A percentile compares a stretch with the other conserved stretches of the same genome.
These are phyloP conservation scores for Eucalyptus curtisii DNA, from an alignment of 345 rosid genomes.

Conservation along the genomic window DNA sequence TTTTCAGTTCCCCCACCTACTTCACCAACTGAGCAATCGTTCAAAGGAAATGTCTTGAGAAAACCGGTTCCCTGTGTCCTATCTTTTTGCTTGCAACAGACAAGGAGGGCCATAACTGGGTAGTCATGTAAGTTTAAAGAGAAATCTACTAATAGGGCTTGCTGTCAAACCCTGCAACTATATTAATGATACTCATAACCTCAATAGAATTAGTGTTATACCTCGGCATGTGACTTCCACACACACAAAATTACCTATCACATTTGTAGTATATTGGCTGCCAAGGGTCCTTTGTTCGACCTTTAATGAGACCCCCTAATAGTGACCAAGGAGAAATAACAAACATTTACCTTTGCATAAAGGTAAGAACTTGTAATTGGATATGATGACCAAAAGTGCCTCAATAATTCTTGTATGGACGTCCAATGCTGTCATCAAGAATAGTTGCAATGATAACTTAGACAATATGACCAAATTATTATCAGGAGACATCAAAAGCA, in stretches of 20 bases:
- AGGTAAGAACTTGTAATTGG: conserved; percentile 74
- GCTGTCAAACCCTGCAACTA: neutral
- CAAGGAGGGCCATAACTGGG: neutral
- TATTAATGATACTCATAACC: neutral
- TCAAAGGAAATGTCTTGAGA: neutral
- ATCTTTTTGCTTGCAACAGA: neutral
- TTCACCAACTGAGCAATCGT: neutral
- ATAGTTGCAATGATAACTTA: neutral
- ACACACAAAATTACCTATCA: neutral
- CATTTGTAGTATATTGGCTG: neutral
- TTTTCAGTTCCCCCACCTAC: neutral
- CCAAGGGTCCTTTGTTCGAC: neutral
- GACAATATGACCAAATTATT: neutral
- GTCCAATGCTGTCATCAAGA: conserved; percentile 55
- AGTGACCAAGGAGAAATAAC: neutral
- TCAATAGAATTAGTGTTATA: neutral
- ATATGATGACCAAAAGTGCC: conserved; percentile 94
- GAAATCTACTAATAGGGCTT: neutral
- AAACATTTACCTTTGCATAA: conserved; percentile 47
- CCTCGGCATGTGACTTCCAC: neutral
- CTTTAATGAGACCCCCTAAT: neutral
- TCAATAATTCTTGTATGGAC: conserved; percentile 67
- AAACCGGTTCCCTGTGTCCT: neutral
- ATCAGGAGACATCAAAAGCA: neutral
- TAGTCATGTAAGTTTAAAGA: neutral